Evolutionary conservation across 345 rosid species (phyloP).

Genomic region (rapeseed (Brassica napus)): Da-Ae NC_063449.1:17056501-17057000

Average conservation of each 20-base stretch:
- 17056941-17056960: neutral
- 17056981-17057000: neutral
- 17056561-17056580: too few relatives aligned
- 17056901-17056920: slow-evolving; percentile 79
- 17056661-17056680: too few relatives aligned
- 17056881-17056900: slow-evolving; percentile 3
- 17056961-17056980: neutral
- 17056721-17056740: too few relatives aligned
- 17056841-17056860: slow-evolving; percentile 77
- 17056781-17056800: neutral
- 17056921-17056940: neutral
- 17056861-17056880: slow-evolving; percentile 79
- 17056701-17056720: too few relatives aligned
- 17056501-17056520: too few relatives aligned
- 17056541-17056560: too few relatives aligned
- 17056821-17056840: slow-evolving; percentile 68
- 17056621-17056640: too few relatives aligned
- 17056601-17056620: too few relatives aligned
- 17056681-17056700: too few relatives aligned
- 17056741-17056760: neutral
- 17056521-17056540: too few relatives aligned
- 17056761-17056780: neutral
- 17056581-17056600: too few relatives aligned
- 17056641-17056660: too few relatives aligned
- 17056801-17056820: slow-evolving; percentile 17